A percentile compares a stretch with the other conserved stretches of the same genome.
phyloP scores from a whole-genome alignment of 768 basidiomycete genomes.

The Tulasnella sp. region DNA sequence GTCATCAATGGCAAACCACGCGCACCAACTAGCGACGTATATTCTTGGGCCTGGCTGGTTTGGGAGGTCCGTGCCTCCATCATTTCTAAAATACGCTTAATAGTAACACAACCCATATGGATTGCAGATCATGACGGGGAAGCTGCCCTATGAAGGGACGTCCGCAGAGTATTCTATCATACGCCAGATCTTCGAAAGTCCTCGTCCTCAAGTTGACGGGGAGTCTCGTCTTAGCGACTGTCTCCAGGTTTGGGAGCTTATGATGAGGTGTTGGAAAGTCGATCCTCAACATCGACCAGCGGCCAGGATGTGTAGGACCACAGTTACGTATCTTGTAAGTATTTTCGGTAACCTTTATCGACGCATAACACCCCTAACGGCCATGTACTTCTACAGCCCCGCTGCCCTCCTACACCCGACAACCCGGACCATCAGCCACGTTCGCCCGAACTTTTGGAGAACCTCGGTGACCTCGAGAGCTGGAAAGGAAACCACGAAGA shows the following conservation, averaged over 20 bases:
- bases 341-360: background rate
- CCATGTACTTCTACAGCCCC: background rate
- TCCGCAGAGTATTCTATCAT: background rate
- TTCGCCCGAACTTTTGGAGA: background rate
- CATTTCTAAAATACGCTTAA: background rate
- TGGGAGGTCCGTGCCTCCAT: background rate
- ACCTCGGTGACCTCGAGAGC: background rate
- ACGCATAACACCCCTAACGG: background rate
- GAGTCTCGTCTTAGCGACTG: background rate
- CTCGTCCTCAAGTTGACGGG: background rate
- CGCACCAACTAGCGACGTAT: background rate
- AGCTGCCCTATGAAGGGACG: background rate
- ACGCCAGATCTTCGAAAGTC: background rate
- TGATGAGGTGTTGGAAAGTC: background rate
- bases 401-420: background rate
- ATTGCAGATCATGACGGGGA: background rate
- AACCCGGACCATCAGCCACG: background rate
- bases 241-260: background rate
- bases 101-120: background rate
- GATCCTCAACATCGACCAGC: background rate
- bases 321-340: background rate
- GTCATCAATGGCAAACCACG: background rate
- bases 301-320: background rate
- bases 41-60: background rate
- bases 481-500: background rate